Percentiles rank a stretch among this genome's conserved stretches.
phyloP scores from a whole-genome alignment of 106 monocot genomes.

The Phalaenopsis equestris region DNA sequence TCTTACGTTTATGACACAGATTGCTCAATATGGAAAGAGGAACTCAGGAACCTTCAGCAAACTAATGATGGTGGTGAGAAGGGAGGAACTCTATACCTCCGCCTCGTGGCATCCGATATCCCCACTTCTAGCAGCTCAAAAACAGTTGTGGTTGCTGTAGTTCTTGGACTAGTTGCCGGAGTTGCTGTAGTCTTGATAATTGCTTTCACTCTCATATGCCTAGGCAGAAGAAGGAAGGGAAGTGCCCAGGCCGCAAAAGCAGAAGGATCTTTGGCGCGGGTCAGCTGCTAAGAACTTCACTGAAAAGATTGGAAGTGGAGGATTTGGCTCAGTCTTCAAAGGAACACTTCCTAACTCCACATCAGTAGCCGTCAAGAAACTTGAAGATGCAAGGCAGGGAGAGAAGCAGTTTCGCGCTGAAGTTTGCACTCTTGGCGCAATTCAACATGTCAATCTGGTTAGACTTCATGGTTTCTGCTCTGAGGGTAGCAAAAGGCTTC shows the following conservation, averaged over 20 bases:
- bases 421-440: slow-evolving; percentile 21
- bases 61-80: slow-evolving; percentile 4
- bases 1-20: slow-evolving; percentile 16
- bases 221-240: slow-evolving; percentile 9
- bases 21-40: slow-evolving; percentile 29
- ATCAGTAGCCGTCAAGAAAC: slow-evolving; percentile 26
- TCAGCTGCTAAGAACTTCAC: slow-evolving; percentile 38
- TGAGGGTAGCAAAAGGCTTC: slow-evolving; percentile 12
- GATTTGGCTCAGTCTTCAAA: slow-evolving; percentile 36
- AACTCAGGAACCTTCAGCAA: slow-evolving; percentile 19
- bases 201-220: not conserved
- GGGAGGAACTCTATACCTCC: slow-evolving; percentile 20
- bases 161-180: slow-evolving; percentile 10
- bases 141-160: not conserved
- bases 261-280: slow-evolving; percentile 15
- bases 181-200: not conserved
- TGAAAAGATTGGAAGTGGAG: slow-evolving; percentile 24
- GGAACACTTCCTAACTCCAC: slow-evolving; percentile 23
- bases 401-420: slow-evolving; percentile 41
- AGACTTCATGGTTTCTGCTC: slow-evolving; percentile 20
- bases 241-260: not conserved
- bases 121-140: slow-evolving; percentile 5
- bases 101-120: slow-evolving; percentile 27
- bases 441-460: slow-evolving; percentile 36
- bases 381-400: slow-evolving; percentile 21